A percentile compares a stretch with the other conserved stretches of the same genome.
Evolutionary conservation across 1,139 yeast species (phyloP).

Genomic region (Maudiozyma humilis): DNA sequence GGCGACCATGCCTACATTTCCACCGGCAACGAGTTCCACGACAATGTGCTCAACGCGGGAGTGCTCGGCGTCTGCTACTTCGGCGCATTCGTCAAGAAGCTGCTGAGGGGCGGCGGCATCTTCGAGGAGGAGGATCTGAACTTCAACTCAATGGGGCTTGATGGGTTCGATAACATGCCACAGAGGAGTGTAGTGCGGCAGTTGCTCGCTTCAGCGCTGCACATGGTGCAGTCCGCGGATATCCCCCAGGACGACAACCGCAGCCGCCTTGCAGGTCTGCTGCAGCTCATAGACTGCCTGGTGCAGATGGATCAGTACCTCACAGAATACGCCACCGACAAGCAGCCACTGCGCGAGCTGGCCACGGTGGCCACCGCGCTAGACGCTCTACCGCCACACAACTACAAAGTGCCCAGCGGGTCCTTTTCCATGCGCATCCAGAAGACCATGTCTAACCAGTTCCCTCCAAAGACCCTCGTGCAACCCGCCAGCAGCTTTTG

Average conservation of each 20-base stretch:
- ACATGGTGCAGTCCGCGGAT: slow-evolving; percentile 1
- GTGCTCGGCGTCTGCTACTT: slow-evolving; percentile 46
- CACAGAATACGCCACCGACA: slow-evolving; percentile 11
- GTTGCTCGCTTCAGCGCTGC: slow-evolving; percentile 12
- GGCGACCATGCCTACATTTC: slow-evolving; percentile 6
- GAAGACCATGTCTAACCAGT: slow-evolving; percentile 46
- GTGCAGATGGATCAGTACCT: slow-evolving; percentile 15
- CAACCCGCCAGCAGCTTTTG: slow-evolving; percentile 27
- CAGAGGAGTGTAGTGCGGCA: slow-evolving; percentile 9
- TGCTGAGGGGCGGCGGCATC: slow-evolving; percentile 50
- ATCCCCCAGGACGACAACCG: slow-evolving; percentile 1
- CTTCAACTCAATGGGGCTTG: slow-evolving; percentile 50
- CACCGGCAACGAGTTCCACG: slow-evolving; percentile 33
- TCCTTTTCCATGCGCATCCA: slow-evolving; percentile 47
- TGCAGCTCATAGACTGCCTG: slow-evolving; percentile 15
- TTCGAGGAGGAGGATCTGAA: slow-evolving; percentile 73
- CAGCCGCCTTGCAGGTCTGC: slow-evolving; percentile 11
- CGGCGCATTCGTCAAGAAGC: slow-evolving; percentile 40
- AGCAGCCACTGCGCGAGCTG: slow-evolving; percentile 11
- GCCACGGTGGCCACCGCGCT: slow-evolving; percentile 10
- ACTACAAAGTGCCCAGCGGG: slow-evolving; percentile 31
- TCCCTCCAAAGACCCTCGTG: slow-evolving; percentile 45
- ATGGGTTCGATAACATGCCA: slow-evolving; percentile 25
- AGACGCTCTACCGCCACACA: neutral
- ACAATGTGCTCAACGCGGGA: slow-evolving; percentile 41